phyloP scores from a whole-genome alignment of 225 moss, liverwort and hornwort species.

The Polytrichum formosum region DNA sequence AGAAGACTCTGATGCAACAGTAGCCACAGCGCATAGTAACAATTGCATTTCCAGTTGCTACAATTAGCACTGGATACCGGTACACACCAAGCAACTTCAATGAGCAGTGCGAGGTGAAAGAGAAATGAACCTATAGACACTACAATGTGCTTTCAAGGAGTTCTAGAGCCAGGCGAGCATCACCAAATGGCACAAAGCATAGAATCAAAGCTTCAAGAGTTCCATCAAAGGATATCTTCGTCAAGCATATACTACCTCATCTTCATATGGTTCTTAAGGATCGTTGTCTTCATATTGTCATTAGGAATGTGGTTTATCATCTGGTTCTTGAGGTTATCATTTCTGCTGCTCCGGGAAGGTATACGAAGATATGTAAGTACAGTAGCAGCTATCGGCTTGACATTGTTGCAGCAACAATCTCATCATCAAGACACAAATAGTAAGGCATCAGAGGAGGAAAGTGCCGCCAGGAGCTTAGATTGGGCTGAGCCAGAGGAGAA shows the following conservation, averaged over 20 bases:
- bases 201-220: constrained; percentile 33
- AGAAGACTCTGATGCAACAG: not conserved
- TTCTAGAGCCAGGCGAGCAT: constrained; percentile 27
- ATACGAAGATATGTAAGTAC: constrained; percentile 27
- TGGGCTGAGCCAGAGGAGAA: constrained; percentile 5
- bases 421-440: not conserved
- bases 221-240: constrained; percentile 33
- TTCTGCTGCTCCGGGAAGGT: constrained; percentile 40
- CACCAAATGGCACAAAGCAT: constrained; percentile 22
- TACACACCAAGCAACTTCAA: not conserved
- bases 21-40: too few relatives aligned
- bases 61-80: not conserved
- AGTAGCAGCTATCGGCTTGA: constrained; percentile 31
- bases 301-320: constrained; percentile 38
- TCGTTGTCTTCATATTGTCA: constrained; percentile 41
- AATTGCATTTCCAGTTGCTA: too few relatives aligned
- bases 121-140: not conserved
- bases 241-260: constrained; percentile 34
- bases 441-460: constrained; percentile 4
- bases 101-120: not conserved
- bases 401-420: constrained; percentile 16
- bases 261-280: constrained; percentile 44
- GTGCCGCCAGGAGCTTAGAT: constrained; percentile 11
- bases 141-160: constrained; percentile 16
- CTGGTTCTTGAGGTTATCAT: constrained; percentile 35